These are phyloP conservation scores for Trichophyton rubrum DNA, from an alignment of 2,329 filamentous ascomycete genomes.

Conservation along the genomic window DNA sequence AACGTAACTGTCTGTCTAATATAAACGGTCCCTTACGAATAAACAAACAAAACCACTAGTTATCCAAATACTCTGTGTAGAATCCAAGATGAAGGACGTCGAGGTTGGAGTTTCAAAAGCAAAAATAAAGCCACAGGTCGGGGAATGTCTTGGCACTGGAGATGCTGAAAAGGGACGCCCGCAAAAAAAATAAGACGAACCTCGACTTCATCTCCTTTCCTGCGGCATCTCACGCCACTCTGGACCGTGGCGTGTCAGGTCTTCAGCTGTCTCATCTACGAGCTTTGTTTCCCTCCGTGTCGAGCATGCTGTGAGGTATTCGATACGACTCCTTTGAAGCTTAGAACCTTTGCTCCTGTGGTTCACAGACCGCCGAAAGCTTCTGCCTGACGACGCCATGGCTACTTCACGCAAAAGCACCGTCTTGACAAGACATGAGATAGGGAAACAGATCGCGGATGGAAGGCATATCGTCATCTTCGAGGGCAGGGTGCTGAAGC, in stretches of 20 bases:
- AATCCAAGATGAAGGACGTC: not conserved
- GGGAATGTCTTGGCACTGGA: not conserved
- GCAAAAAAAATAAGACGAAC: not conserved
- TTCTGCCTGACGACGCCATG: not conserved
- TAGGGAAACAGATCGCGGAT: conserved; percentile 73
- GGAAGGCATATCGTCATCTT: conserved; percentile 71
- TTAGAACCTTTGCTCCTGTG: not conserved
- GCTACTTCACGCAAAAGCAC: conserved; percentile 30
- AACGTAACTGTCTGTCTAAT: not conserved
- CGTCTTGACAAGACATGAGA: conserved; percentile 48
- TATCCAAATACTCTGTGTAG: not conserved
- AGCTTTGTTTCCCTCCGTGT: not conserved
- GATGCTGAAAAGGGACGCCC: not conserved
- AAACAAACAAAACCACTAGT: not conserved
- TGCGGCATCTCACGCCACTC: not conserved
- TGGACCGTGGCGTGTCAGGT: not conserved
- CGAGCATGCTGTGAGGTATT: not conserved
- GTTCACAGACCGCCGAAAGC: not conserved
- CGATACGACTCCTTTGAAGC: not conserved
- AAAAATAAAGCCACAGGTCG: not conserved
- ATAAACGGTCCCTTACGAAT: not conserved
- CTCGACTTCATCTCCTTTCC: not conserved
- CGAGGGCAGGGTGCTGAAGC: conserved; percentile 68
- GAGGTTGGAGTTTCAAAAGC: not conserved
- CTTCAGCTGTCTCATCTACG: not conserved